A percentile compares a stretch with the other conserved stretches of the same genome.
Conservation (phyloP, 495 filamentous ascomycete genomes). For the Xylaria castorea region DNA sequence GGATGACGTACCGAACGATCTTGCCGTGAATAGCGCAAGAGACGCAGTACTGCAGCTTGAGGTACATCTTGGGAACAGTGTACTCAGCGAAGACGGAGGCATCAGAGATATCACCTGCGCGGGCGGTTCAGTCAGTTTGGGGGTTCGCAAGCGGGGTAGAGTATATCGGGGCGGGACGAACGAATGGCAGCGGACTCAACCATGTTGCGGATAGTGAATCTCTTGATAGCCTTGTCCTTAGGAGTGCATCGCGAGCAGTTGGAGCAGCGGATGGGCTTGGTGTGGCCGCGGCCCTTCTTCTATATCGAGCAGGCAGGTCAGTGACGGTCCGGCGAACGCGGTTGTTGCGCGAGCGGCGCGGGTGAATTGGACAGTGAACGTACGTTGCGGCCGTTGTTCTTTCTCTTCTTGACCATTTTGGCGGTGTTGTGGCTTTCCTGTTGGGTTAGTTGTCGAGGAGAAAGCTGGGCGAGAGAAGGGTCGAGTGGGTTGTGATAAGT, state of each 20-base stretch:
- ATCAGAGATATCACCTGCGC: constrained; percentile 97
- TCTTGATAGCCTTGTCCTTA: constrained; percentile 99
- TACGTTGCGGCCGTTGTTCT: constrained; percentile 78
- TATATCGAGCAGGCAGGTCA: constrained; percentile 28
- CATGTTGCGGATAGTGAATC: constrained; percentile 99
- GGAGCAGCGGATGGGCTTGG: constrained; percentile 99
- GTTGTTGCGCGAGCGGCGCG: constrained; percentile 33
- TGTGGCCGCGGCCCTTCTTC: constrained; percentile 99
- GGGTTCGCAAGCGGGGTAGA: constrained; percentile 25
- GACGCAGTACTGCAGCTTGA: constrained; percentile 99
- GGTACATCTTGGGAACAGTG: constrained; percentile 99
- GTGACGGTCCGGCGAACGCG: constrained; percentile 81
- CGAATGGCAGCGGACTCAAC: constrained; percentile 99
- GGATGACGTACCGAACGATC: constrained; percentile 93
- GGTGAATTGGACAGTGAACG: constrained; percentile 22
- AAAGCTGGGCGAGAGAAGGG: constrained; percentile 30
- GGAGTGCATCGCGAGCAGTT: constrained; percentile 99
- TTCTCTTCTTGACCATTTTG: constrained; percentile 99
- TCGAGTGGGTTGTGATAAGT: constrained; percentile 19
- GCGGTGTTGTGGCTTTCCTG: constrained; percentile 56
- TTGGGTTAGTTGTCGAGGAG: constrained; percentile 40
- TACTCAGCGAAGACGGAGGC: constrained; percentile 99
- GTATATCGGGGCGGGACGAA: constrained; percentile 62
- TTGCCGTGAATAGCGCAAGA: constrained; percentile 99
- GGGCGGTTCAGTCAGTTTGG: background rate